phyloP scores from a whole-genome alignment of 495 filamentous ascomycete genomes.

The Staphylotrichum tortipilum region DNA sequence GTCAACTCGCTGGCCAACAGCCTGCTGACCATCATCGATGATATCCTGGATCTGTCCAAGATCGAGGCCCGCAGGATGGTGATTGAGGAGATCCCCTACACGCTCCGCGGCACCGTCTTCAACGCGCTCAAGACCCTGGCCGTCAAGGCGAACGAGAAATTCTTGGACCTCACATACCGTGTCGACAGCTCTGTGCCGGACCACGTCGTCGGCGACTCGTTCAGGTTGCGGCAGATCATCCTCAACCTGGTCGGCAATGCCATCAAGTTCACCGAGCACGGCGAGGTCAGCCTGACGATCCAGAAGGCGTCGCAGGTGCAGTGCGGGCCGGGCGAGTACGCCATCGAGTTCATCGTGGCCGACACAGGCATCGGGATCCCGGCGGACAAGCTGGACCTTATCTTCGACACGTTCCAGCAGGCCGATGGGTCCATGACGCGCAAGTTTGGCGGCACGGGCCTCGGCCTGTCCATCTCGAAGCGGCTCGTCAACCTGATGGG shows the following conservation, averaged over 20 bases:
- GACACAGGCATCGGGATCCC: conserved; percentile 98
- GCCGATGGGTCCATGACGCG: conserved; percentile 96
- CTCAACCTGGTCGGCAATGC: conserved; percentile 74
- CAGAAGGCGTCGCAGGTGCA: conserved; percentile 55
- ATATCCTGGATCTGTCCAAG: conserved; percentile 98
- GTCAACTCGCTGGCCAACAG: conserved; percentile 97
- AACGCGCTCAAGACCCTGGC: conserved; percentile 94
- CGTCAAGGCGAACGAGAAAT: conserved; percentile 95
- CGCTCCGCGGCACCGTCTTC: conserved; percentile 90
- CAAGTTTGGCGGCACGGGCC: conserved; percentile 92
- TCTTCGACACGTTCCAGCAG: conserved; percentile 99
- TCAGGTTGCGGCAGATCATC: conserved; percentile 92
- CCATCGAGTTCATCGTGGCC: conserved; percentile 92
- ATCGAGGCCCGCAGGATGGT: conserved; percentile 99
- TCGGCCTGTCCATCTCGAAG: conserved; percentile 94
- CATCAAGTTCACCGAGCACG: conserved; percentile 96
- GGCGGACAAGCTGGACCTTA: conserved; percentile 89
- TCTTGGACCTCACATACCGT: conserved; percentile 85
- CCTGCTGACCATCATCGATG: conserved; percentile 95
- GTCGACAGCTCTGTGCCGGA: conserved; percentile 93
- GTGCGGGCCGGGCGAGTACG: conserved; percentile 66
- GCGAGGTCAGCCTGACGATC: conserved; percentile 92
- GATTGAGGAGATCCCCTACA: conserved; percentile 97
- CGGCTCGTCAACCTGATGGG: conserved; percentile 95
- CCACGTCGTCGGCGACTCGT: conserved; percentile 94